Evolutionary conservation across 2,329 filamentous ascomycete species (phyloP), one percentile per base, ranked within the genome.

Genomic region (Fusarium sp.): DNA sequence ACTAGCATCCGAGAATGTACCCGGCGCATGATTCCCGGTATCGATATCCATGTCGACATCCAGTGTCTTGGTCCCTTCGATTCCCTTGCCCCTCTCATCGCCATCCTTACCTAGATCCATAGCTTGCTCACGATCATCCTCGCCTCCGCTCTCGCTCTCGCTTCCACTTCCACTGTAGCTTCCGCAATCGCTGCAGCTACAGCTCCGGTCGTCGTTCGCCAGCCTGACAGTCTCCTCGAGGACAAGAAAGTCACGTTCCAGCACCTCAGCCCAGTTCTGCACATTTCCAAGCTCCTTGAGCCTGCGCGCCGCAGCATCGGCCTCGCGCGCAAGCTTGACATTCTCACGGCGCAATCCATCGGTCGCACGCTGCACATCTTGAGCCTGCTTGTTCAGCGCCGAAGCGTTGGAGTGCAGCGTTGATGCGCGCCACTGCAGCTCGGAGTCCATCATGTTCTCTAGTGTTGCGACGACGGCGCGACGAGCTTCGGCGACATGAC

Each of bases 231-330:
- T 91, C 83, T 91, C 89, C 78, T 89, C 88, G 9, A 92, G 76
- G 46, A 89, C 85, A 58, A 90, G 68, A 69, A 92, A 89, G 71
- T 90, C 88, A 63, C 88, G 79, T 83, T 90, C 92, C 75, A 95
- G 83, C 80, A 94, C 88, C 85, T 96, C 93, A 23, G 92, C 92
- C 92, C 92, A 96, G 78, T 94, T 94, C 84, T 95, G 92, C 76
- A 95, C 87, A 77, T 94, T 90, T 25, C 92, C 92, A 66, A 94
- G 83, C 83, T 94, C 92, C 81, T 94, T 94, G 63, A 95, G 82
- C 75, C 85, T 86, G 69, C 86, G 85, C 47, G 87, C 86, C 37
- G 90, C 89, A 61, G 85, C 85, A 71, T 87, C 86, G 7, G 89
- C 89, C 72, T 93, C 83, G 70, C 86, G 86, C 70, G 88, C 86